These are phyloP conservation scores for Achaetomiella virescens DNA, from an alignment of 495 filamentous ascomycete genomes.

Conservation along the genomic window DNA sequence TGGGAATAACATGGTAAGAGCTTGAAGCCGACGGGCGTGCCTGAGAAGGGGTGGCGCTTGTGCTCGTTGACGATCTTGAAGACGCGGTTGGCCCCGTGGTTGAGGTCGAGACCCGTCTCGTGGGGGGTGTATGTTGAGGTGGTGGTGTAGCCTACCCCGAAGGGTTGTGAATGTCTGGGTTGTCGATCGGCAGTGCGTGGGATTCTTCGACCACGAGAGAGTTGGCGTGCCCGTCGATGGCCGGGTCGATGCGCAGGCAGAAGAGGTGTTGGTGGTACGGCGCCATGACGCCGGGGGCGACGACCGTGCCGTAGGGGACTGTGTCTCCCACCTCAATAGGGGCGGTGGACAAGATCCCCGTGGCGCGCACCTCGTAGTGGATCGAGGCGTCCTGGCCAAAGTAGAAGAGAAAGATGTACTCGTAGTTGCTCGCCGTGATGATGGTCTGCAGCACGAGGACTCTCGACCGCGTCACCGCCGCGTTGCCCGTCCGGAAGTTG, in stretches of 20 bases:
- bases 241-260: constrained; percentile 80
- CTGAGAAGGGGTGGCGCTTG: constrained; percentile 64
- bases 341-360: constrained; percentile 78
- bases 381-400: constrained; percentile 82
- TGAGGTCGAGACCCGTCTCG: constrained; percentile 48
- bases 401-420: constrained; percentile 77
- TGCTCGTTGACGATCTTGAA: constrained; percentile 76
- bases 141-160: constrained; percentile 71
- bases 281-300: constrained; percentile 77
- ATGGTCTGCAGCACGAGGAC: constrained; percentile 74
- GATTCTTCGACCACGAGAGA: constrained; percentile 65
- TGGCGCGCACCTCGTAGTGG: constrained; percentile 74
- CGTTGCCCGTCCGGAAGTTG: constrained; percentile 66
- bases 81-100: constrained; percentile 55
- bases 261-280: constrained; percentile 83
- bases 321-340: constrained; percentile 67
- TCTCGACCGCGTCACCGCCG: constrained; percentile 59
- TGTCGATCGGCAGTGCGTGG: constrained; percentile 39
- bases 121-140: constrained; percentile 54
- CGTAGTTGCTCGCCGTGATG: constrained; percentile 75
- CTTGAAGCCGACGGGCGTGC: constrained; percentile 73
- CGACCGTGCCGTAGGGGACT: constrained; percentile 68
- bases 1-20: constrained; percentile 69
- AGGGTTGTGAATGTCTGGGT: constrained; percentile 70
- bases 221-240: constrained; percentile 69